Conservation (phyloP, 495 filamentous ascomycete species). For the Hypoxylon cercidicola region DNA sequence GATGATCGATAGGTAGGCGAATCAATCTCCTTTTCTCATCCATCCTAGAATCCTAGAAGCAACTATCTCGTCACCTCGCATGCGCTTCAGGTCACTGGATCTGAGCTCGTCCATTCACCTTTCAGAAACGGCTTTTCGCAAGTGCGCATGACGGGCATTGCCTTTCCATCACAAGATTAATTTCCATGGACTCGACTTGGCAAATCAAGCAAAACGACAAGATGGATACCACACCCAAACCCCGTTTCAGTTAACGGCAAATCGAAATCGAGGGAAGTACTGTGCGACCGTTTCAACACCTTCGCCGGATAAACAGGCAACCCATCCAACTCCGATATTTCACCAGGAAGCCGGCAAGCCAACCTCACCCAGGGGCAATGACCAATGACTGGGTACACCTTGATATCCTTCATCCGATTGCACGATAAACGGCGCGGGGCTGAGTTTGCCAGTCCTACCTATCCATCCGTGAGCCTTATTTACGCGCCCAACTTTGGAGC, state of each 20-base stretch:
- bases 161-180: constrained; percentile 35
- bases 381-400: constrained; percentile 54
- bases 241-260: constrained; percentile 16
- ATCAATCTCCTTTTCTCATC: constrained; percentile 42
- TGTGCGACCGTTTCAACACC: constrained; percentile 28
- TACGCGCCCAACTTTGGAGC: constrained; percentile 59
- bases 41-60: constrained; percentile 24
- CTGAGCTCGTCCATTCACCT: constrained; percentile 45
- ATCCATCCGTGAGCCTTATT: constrained; percentile 58
- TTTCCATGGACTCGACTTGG: constrained; percentile 34
- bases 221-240: constrained; percentile 18
- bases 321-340: constrained; percentile 35
- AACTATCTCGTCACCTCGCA: constrained; percentile 52
- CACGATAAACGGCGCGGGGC: constrained; percentile 50
- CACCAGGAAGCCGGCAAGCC: constrained; percentile 20
- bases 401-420: constrained; percentile 55
- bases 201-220: constrained; percentile 19
- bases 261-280: constrained; percentile 20
- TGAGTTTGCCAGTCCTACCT: constrained; percentile 40
- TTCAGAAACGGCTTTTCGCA: constrained; percentile 46
- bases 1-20: constrained; percentile 86
- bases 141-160: constrained; percentile 48
- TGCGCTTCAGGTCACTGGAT: constrained; percentile 54
- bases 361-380: constrained; percentile 30
- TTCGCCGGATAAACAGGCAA: constrained; percentile 37